phyloP scores from a whole-genome alignment of 169 alveolate species.

The Plasmodium inui region DNA sequence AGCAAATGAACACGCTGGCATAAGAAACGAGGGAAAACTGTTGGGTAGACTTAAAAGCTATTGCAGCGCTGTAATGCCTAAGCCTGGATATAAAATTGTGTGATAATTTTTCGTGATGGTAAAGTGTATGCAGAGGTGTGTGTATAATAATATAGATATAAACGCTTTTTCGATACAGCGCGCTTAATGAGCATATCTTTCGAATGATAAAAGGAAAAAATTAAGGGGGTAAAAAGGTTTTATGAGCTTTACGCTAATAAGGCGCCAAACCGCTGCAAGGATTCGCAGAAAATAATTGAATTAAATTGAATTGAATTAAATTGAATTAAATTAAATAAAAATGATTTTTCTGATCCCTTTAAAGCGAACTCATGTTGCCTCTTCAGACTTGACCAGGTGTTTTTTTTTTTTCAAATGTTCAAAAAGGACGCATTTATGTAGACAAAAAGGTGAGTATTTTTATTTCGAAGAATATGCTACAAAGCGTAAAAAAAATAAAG shows the following conservation, averaged over 20 bases:
- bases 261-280: background rate
- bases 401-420: conserved; percentile 1
- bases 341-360: background rate
- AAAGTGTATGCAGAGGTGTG: background rate
- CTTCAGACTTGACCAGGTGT: background rate
- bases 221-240: background rate
- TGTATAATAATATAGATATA: background rate
- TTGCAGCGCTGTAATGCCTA: background rate
- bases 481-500: background rate
- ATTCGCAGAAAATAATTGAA: background rate
- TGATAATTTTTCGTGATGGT: background rate
- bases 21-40: background rate
- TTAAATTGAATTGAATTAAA: too few species aligned
- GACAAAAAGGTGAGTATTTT: background rate
- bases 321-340: background rate
- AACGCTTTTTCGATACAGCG: background rate
- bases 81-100: background rate
- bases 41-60: conserved; percentile 1
- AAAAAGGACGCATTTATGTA: background rate
- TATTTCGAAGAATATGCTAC: background rate
- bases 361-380: background rate
- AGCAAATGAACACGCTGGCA: background rate
- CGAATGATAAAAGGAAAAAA: background rate
- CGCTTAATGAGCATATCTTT: background rate
- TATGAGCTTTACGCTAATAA: background rate